Evolutionary conservation across 1,284 basidiomycete genomes (phyloP), one percentile per base, ranked within the genome.

Genomic region (Ceratobasidium sp.): DNA sequence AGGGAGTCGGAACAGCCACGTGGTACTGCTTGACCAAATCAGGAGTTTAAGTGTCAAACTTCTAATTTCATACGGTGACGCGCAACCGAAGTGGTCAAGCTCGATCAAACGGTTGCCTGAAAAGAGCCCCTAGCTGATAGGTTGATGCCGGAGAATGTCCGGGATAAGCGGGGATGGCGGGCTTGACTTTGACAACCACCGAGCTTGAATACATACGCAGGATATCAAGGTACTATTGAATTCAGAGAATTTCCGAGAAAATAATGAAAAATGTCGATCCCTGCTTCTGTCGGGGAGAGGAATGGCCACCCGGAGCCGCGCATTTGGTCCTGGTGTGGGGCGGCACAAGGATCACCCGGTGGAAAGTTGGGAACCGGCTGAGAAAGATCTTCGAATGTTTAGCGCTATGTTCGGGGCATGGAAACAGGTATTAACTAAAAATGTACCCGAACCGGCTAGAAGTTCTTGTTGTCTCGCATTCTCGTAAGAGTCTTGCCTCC

Each of bases 81-180:
- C 15, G 8, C 17, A 51, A 34, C 57, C 29, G 34, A 59, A 59
- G 13, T 4, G 57, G 29, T 32, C 29, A 32, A 59, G 57, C 15
- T 59, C 57, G 57, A 59, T 59, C 57, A 37, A 37, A 37, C 19
- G 11, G 57, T 59, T 37, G 32, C 57, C 57, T 59, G 32, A 59
- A 59, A 37, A 59, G 17, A 17, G 32, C 6, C 3, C 57, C 32
- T 59, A 56, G 57, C 13, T 59, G 15, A 19, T 25, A 56, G 52
- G n/a, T n/a, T 56, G 8, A 11, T 19, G 15, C n/a, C n/a, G 17
- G 49, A n/a, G 17, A 6, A 34, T 37, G 57, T 59, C 32, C 6
- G 57, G 32, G 32, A n/a, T 19, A 8, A 7, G 57, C 32, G 57
- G 57, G 57, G 57, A 15, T 59, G 32, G 32, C 57, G 57, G 57